These are phyloP conservation scores for Nymphaea thermarum DNA, from an alignment of 164 flowering plant genomes.

Conservation along the genomic window DNA sequence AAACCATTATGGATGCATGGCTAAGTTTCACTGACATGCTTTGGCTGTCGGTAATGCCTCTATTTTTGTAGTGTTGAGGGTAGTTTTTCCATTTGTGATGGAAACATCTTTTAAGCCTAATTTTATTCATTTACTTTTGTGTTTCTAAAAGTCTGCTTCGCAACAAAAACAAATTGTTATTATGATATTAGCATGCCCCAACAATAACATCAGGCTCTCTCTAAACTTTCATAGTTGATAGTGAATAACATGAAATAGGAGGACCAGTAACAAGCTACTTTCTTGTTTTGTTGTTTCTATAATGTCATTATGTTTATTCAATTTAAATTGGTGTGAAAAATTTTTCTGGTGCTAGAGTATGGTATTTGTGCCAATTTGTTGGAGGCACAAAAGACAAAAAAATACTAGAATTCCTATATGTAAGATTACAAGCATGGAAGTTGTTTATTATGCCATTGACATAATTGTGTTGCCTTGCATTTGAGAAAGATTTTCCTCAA, in stretches of 20 bases:
- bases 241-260: background rate
- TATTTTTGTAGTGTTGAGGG: too few relatives aligned
- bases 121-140: too few relatives aligned
- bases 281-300: background rate
- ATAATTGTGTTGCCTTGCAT: too few relatives aligned
- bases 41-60: too few relatives aligned
- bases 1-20: too few relatives aligned
- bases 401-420: conserved; percentile 45
- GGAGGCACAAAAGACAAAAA: conserved; percentile 25
- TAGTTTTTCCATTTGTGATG: too few relatives aligned
- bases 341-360: conserved; percentile 41
- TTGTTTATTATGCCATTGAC: too few relatives aligned
- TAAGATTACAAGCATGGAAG: conserved; percentile 9
- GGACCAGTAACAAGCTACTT: background rate
- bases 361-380: conserved; percentile 42
- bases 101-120: too few relatives aligned
- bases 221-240: background rate
- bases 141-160: too few relatives aligned
- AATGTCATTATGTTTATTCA: conserved; percentile 1
- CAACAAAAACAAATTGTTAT: too few relatives aligned
- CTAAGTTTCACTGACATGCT: too few relatives aligned
- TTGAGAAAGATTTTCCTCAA: background rate
- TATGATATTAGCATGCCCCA: too few relatives aligned
- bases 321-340: conserved; percentile 28
- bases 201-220: background rate